Base-by-base conservation (phyloP, 2,329 filamentous ascomycete species). In the Penicillium sp. region DNA sequence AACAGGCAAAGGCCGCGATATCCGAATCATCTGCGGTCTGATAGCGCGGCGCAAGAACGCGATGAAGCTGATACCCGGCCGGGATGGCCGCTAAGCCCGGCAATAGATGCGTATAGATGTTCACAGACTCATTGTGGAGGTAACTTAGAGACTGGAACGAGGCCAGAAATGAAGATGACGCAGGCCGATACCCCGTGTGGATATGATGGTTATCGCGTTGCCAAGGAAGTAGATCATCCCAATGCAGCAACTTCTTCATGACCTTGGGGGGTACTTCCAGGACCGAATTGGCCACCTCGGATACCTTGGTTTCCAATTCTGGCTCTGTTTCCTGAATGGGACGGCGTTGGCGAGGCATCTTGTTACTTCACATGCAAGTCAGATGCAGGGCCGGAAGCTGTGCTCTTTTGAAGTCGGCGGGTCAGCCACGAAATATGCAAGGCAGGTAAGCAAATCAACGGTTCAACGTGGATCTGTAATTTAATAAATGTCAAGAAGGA, bases 1-100 rank as follows among this genome's bases (percentile, higher is more conserved):
- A 97, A 78, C 89, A 93, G 0, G 82, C 80, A 74, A 96, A 92
- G 33, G 87, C 91, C 38, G 87, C 65, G n/a, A 91, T 81, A 74
- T 96, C 92, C 3, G 84, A 79, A 9, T 72, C 62, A 9, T 82
- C 83, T 7, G 91, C 90, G 2, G 83, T 81, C 9, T 82, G 82
- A 72, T 93, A 94, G 9, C 91, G 86, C 40, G 89, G 86, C 13
- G 82, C 81, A 40, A 93, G 78, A 53, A 83, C 77, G 26, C 75
- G 73, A 75, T 89, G 86, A 13, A 93, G 77, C 54, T 84, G 80
- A 13, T 80, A 65, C 1, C 82, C 85, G 1, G 81, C 78, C 7
- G 81, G 71, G 3, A 86, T 72, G 60, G 90, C 88, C 38, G 85
- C 68, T 1, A 90, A 55, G 12, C 89, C 86, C 8, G 92, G 92